These are phyloP conservation scores for Phytophthora nicotianae DNA, from an alignment of 352 stramenopile genomes.

Conservation along the genomic window DNA sequence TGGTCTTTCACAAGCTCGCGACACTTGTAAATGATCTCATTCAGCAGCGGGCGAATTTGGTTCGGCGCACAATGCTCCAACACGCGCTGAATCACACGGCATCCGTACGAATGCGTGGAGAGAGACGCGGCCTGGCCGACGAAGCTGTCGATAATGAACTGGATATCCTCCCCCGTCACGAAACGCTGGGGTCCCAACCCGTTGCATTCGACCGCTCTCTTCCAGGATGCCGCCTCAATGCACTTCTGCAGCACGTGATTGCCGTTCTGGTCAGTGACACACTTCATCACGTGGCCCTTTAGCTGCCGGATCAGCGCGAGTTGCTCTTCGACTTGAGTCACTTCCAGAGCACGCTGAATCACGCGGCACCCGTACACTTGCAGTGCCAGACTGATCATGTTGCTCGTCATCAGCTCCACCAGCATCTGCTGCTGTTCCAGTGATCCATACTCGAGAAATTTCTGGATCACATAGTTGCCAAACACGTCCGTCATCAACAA, in stretches of 20 bases:
- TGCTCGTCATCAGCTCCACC: conserved; percentile 86
- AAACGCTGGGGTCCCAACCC: conserved; percentile 28
- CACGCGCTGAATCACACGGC: conserved; percentile 97
- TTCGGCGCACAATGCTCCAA: conserved; percentile 94
- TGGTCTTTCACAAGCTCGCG: conserved; percentile 94
- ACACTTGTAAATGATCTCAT: conserved; percentile 93
- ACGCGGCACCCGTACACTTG: conserved; percentile 98
- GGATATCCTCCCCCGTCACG: conserved; percentile 89
- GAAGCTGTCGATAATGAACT: conserved; percentile 98
- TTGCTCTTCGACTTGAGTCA: conserved; percentile 76
- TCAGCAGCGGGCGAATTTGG: conserved; percentile 93
- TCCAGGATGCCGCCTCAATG: conserved; percentile 91
- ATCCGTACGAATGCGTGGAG: conserved; percentile 98
- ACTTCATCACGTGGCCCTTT: conserved; percentile 87
- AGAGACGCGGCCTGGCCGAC: conserved; percentile 90
- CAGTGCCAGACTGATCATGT: conserved; percentile 95
- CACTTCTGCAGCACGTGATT: conserved; percentile 99
- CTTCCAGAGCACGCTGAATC: conserved; percentile 93
- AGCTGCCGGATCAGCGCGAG: conserved; percentile 82
- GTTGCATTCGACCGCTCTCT: conserved; percentile 29
- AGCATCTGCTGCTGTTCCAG: conserved; percentile 88
- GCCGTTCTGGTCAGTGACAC: conserved; percentile 97
- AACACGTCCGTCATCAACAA: conserved; percentile 95
- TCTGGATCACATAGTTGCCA: conserved; percentile 99
- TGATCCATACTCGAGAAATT: conserved; percentile 95